Base-by-base conservation (phyloP, 306 rosid genomes). In the Prosopis cineraria region DNA sequence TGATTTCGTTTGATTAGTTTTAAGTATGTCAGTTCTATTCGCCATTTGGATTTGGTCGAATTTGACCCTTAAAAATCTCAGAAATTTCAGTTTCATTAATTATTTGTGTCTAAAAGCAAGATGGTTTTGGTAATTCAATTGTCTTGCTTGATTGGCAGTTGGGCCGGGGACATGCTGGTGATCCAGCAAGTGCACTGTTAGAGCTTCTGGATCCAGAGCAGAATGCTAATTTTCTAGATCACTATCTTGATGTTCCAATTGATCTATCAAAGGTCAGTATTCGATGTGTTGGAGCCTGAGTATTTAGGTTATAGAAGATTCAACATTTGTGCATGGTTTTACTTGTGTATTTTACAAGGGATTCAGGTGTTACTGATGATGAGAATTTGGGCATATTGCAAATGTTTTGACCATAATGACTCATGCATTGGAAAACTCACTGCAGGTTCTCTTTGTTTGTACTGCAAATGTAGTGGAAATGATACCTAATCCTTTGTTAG, bases 191-290 rank as follows among this genome's bases (percentile, higher is more conserved):
- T 84, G 99, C 99, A 71, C 88, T 96, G 93, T 73, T 96, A 87
- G 99, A 96, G 93, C 99, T 96, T 87, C 90, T 96, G 81, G 99
- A 96, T 88, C 99, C 99, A 0, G 99, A 96, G 91, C 99, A 96
- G 87, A 96, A 96, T 91, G 98, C 99, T 74, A 96, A 96, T 83
- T 96, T 96, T 79, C 87, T 96, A 67, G 99, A 96, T 80, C 99
- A 96, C 87, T 96, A 93, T 88, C 98, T 96, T 86, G 99, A 96
- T 84, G 99, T 96, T 70, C 91, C 99, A 27, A 96, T 96, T 75
- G 99, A 96, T 86, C 87, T 96, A 70, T 91, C 99, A 65, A 96
- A 96, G 99, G 99, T 96, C 58, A 70, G 88, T 85, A 72, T 31
- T 77, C 22, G 55, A 80, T 60, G 34, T 55, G 72, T 62, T 36